Percentiles rank a stretch among this genome's conserved stretches.
Evolutionary conservation across 2,329 filamentous ascomycete genomes (phyloP).

Genomic region (Penicillium sp.): DNA sequence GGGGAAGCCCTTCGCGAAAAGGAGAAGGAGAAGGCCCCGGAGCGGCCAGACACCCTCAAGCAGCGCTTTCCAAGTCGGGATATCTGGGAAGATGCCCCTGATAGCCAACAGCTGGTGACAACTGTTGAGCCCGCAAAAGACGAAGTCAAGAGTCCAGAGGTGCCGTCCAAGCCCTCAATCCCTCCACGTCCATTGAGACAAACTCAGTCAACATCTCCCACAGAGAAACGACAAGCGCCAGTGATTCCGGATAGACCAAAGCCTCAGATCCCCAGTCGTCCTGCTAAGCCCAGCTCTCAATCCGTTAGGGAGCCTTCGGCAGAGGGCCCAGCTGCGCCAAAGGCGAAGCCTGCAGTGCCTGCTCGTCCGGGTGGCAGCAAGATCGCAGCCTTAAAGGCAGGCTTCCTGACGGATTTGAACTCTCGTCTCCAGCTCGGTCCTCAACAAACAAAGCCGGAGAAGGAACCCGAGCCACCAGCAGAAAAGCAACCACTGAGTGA

Average conservation of each 20-base stretch:
- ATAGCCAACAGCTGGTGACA: conserved; percentile 78
- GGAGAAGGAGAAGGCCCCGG: conserved; percentile 27
- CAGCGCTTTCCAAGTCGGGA: conserved; percentile 88
- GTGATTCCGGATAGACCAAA: conserved; percentile 63
- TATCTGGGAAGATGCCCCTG: conserved; percentile 92
- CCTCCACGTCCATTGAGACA: conserved; percentile 41
- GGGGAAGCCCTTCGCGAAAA: conserved; percentile 29
- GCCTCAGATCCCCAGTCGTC: conserved; percentile 68
- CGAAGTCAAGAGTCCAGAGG: conserved; percentile 48
- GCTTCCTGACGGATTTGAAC: conserved; percentile 92
- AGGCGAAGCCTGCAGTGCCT: conserved; percentile 83
- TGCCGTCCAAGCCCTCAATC: conserved; percentile 38
- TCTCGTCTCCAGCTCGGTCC: conserved; percentile 85
- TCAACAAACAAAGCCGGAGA: conserved; percentile 74
- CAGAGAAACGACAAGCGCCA: conserved; percentile 57
- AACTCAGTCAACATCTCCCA: conserved; percentile 47
- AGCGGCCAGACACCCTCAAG: conserved; percentile 58
- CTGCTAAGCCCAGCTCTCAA: conserved; percentile 56
- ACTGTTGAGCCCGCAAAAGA: conserved; percentile 62
- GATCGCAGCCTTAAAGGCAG: conserved; percentile 87
- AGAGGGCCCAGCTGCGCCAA: conserved; percentile 48
- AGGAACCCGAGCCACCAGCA: conserved; percentile 62
- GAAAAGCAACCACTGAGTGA: conserved; percentile 83
- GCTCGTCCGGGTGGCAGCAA: conserved; percentile 78
- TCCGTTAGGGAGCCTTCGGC: conserved; percentile 39